Evolutionary conservation across 176 grass and related monocot species (phyloP), one percentile per base, ranked within the genome.

Genomic region (Neostapfia colusana): DNA sequence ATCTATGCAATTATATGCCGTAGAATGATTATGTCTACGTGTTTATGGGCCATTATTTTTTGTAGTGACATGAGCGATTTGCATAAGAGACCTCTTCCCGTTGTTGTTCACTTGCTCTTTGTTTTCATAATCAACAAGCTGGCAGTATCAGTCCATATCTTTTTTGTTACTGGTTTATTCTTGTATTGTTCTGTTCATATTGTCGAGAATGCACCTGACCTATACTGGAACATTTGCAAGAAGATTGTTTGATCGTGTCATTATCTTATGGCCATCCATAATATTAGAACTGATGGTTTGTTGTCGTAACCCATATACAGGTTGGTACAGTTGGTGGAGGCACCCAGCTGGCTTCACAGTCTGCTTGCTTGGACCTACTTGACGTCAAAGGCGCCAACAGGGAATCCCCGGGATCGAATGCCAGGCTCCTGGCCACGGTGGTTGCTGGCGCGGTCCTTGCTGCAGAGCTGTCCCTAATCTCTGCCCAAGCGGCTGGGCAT

Each of bases 281-380:
- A 78, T 41, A 54, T 58, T 41, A 8, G 27, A 83, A 43, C 63
- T 69, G 63, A 72, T 36, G 68, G 64, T 62, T n/a, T 69, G 60
- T 14, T 68, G 61, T 79, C 62, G 50, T 79, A 45, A 79, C 59
- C 60, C 4, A 74, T 73, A 74, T 50, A 71, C 82, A 97, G 94
- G 94, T 97, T 77, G 94, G 91, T 66, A 97, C 94, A 37, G 72
- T 97, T 89, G 94, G 94, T 5, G 94, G 94, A 16, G 94, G 89
- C 64, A 97, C 91, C 24, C 86, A 93, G 81, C 84, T 97, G 69
- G 91, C 86, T 56, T 91, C 94, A n/a, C 94, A 97, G 50, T 61
- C 94, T 18, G 94, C 94, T 39, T 97, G 94, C 60, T 74, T 97
- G 78, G 84, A 97, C 82, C 81, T 97, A 38, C 88, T 97, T 26